A percentile compares a stretch with the other conserved stretches of the same genome.
phyloP scores from a whole-genome alignment of 2,329 filamentous ascomycete species.

The Fusarium penzigii region DNA sequence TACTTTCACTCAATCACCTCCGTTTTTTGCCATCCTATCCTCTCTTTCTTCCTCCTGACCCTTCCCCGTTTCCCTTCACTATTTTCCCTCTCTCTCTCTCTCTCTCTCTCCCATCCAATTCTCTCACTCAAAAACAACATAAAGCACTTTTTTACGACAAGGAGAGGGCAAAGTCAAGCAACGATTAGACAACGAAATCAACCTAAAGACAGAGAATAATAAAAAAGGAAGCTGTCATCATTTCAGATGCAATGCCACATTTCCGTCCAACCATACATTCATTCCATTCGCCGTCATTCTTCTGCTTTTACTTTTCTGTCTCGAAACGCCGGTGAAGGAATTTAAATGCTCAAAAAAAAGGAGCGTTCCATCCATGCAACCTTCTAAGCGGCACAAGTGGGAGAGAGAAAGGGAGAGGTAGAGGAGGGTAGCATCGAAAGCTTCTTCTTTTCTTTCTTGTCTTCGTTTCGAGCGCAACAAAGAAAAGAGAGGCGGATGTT shows the following conservation, averaged over 20 bases:
- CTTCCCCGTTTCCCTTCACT: conserved; percentile 9
- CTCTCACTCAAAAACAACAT: conserved; percentile 9
- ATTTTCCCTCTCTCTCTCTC: conserved; percentile 1
- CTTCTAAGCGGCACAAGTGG: conserved; percentile 5
- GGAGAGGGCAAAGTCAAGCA: background rate
- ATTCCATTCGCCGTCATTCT: conserved; percentile 33
- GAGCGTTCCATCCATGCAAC: conserved; percentile 9
- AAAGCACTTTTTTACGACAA: conserved; percentile 16
- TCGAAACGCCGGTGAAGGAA: conserved; percentile 29
- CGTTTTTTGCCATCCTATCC: background rate
- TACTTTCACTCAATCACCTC: conserved; percentile 5
- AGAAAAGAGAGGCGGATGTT: conserved; percentile 17
- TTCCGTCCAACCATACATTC: conserved; percentile 32
- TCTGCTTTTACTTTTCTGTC: conserved; percentile 29
- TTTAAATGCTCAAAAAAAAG: conserved; percentile 30
- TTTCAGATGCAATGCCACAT: conserved; percentile 34
- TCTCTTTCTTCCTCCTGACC: conserved; percentile 1
- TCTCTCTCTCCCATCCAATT: conserved; percentile 7
- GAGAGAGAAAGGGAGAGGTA: no score
- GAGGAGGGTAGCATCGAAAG: conserved; percentile 12
- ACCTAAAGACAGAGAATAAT: conserved; percentile 15
- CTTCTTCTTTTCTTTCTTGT: background rate
- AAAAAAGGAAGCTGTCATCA: conserved; percentile 31
- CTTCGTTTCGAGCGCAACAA: conserved; percentile 18
- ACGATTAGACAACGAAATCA: conserved; percentile 13